Base-by-base conservation (phyloP, 2,329 filamentous ascomycete genomes). In the Clarireedia homoeocarpa region DNA sequence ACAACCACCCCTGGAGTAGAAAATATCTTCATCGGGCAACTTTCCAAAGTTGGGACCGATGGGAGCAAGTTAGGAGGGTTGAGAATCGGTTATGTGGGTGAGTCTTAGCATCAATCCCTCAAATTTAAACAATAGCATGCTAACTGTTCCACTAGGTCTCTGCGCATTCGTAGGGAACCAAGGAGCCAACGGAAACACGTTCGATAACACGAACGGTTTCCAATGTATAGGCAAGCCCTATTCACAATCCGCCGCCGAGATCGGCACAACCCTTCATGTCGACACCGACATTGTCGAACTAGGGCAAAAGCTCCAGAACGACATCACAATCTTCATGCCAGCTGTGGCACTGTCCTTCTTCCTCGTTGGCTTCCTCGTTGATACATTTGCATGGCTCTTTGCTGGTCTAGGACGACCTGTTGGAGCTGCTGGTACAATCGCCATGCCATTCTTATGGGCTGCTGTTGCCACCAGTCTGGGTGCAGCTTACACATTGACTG, bases 221-320 rank as follows among this genome's bases (percentile, higher is more conserved):
- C 44, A 54, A 48, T 54, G 52, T 20, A 48, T 54, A 38, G 52
- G 52, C 27, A 54, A 54, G 30, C 44, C 30, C 15, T 54, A 54
- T 36, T 15, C 14, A 20, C 44, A 54, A 24, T 34, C 52, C 14
- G 20, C 45, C 10, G 45, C 17, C 12, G 44, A 54, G 20, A 54
- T 54, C 17, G 34, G 24, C 23, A 17, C 44, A 9, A 48, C 45
- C 26, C 34, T 48, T 15, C 44, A 54, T 46, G 45, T 48, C 52
- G 52, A 49, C 14, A 9, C 44, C 24, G 47, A 53, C 30, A 26
- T 54, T n/a, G 7, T 54, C 34, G 10, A 48, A 12, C 15, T 54
- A 34, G 52, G 20, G n/a, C 27, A 49, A 40, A 27, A 49, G 15
- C 36, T 54, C 38, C 52, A 54, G 9, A 40, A 48, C 45, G 52